Conservation (phyloP, 177 flowering plant species). For the Vitis hybrid region DNA sequence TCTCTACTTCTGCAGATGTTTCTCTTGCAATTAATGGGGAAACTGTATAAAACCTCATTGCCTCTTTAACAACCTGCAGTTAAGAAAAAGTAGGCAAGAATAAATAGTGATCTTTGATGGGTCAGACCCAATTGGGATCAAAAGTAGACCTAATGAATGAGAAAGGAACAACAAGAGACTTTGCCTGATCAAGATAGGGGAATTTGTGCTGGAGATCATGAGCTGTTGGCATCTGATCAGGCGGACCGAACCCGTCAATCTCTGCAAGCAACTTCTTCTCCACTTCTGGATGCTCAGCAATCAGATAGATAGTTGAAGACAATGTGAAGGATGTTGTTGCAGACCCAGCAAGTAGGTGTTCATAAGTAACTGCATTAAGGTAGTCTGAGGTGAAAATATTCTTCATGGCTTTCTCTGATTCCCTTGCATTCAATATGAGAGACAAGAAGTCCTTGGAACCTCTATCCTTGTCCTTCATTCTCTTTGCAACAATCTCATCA, state of each 20-base stretch:
- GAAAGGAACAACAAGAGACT: constrained; percentile 2
- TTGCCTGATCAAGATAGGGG: constrained; percentile 87
- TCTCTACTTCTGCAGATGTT: constrained; percentile 66
- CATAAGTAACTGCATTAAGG: constrained; percentile 83
- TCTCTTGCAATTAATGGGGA: constrained; percentile 94
- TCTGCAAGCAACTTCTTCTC: constrained; percentile 76
- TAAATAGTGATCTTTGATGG: neutral
- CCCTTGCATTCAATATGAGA: constrained; percentile 65
- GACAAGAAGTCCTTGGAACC: constrained; percentile 78
- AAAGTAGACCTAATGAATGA: neutral
- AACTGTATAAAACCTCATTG: constrained; percentile 82
- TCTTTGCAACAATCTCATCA: constrained; percentile 64
- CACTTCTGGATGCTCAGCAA: constrained; percentile 80
- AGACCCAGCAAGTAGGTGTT: constrained; percentile 92
- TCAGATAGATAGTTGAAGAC: constrained; percentile 69
- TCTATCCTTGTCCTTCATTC: constrained; percentile 34
- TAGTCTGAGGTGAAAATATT: constrained; percentile 70
- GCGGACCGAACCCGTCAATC: constrained; percentile 72
- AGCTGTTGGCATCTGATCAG: constrained; percentile 56
- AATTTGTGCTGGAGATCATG: constrained; percentile 76
- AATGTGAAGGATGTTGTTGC: constrained; percentile 89
- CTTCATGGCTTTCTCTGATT: constrained; percentile 41
- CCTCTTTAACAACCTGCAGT: constrained; percentile 84
- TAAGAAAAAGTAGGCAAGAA: neutral
- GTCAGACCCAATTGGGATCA: no score